phyloP scores from a whole-genome alignment of 2,329 filamentous ascomycete genomes.

The Calonectria pseudoreteaudii region DNA sequence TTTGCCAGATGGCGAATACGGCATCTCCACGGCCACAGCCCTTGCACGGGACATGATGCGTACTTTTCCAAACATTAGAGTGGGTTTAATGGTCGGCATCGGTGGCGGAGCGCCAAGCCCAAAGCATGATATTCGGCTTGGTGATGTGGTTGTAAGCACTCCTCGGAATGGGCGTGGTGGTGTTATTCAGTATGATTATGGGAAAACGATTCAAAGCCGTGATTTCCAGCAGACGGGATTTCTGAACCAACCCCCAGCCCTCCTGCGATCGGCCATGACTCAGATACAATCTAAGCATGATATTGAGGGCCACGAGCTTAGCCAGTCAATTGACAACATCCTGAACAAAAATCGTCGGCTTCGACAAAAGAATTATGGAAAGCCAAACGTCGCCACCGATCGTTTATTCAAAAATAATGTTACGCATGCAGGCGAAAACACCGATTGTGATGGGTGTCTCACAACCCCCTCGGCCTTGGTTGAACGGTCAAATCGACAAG shows the following conservation, averaged over 20 bases:
- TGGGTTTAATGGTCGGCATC: constrained; percentile 5
- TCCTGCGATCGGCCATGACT: not conserved
- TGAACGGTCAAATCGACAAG: not conserved
- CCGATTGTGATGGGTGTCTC: not conserved
- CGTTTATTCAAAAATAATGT: not conserved
- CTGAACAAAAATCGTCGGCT: not conserved
- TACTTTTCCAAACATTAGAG: not conserved
- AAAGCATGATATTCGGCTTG: not conserved
- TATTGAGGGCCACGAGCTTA: not conserved
- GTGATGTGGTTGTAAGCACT: not conserved
- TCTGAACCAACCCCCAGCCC: not conserved
- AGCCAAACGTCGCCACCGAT: not conserved
- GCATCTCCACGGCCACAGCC: not conserved
- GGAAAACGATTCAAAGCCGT: not conserved
- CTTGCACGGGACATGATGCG: not conserved
- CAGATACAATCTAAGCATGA: not conserved
- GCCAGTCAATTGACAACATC: not conserved
- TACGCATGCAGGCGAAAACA: not conserved
- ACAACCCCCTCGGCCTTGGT: not conserved
- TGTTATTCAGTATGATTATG: not conserved
- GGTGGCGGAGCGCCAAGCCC: not conserved
- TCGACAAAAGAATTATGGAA: not conserved
- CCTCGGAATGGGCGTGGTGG: not conserved
- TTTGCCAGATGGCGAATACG: not conserved
- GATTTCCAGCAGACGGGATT: not conserved